Evolutionary conservation across 495 filamentous ascomycete species (phyloP).

Genomic region (Xylaria cubensis): DNA sequence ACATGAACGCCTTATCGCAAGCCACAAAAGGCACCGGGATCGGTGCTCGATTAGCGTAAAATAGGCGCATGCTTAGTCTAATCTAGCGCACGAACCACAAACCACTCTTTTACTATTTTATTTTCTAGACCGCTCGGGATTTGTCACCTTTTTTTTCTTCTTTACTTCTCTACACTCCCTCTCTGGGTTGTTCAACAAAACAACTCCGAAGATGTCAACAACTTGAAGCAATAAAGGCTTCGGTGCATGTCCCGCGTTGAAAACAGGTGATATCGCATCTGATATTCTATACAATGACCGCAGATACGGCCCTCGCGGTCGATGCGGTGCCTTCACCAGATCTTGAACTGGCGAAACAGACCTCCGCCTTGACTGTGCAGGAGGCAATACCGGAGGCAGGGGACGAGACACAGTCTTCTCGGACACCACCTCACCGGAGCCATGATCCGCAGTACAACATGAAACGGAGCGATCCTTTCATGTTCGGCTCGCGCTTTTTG

Average conservation of each 20-base stretch:
- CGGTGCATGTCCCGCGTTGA: conserved; percentile 6
- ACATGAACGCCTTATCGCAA: conserved; percentile 17
- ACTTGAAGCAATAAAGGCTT: conserved; percentile 17
- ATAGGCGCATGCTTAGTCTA: not conserved
- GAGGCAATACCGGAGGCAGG: conserved; percentile 26
- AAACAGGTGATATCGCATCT: conserved; percentile 1
- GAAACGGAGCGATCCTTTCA: conserved; percentile 90
- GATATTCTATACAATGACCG: conserved; percentile 15
- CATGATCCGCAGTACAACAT: conserved; percentile 66
- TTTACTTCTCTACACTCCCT: conserved; percentile 6
- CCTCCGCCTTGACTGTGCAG: conserved; percentile 37
- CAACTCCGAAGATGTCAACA: conserved; percentile 34
- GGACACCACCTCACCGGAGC: conserved; percentile 54
- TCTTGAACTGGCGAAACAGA: conserved; percentile 33
- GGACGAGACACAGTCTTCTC: conserved; percentile 18
- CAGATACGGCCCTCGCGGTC: conserved; percentile 19
- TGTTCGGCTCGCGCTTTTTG: conserved; percentile 90
- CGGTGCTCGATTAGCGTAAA: not conserved
- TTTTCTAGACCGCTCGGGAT: conserved; percentile 23
- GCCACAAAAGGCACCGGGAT: conserved; percentile 5
- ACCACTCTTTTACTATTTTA: conserved; percentile 5
- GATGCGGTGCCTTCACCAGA: conserved; percentile 24
- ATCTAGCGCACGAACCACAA: conserved; percentile 18
- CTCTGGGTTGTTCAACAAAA: conserved; percentile 24
- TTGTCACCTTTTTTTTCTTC: conserved; percentile 1